Evolutionary conservation across 495 filamentous ascomycete species (phyloP).

Genomic region (Penicillium nucicola): DNA sequence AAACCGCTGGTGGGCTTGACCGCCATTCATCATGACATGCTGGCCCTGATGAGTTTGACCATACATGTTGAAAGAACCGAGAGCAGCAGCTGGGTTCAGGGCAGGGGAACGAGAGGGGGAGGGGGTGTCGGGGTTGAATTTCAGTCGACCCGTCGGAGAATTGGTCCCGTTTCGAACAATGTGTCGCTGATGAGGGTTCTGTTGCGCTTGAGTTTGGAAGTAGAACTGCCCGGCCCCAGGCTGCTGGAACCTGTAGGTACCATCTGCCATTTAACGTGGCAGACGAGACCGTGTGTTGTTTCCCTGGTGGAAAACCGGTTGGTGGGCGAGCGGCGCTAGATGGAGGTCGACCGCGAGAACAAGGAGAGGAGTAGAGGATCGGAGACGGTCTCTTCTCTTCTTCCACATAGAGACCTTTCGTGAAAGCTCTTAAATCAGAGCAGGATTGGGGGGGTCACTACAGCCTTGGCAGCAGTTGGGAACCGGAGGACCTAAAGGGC

Average conservation of each 20-base stretch:
- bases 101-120: conserved; percentile 68
- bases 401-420: conserved; percentile 47
- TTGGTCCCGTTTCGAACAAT: conserved; percentile 55
- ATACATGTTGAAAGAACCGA: conserved; percentile 75
- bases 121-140: conserved; percentile 60
- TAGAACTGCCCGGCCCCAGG: conserved; percentile 63
- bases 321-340: conserved; percentile 19
- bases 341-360: conserved; percentile 22
- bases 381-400: conserved; percentile 50
- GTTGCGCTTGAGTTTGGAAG: conserved; percentile 54
- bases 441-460: conserved; percentile 1
- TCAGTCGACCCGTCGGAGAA: conserved; percentile 42
- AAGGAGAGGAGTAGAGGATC: conserved; percentile 39
- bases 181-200: conserved; percentile 48
- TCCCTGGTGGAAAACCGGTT: conserved; percentile 24
- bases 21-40: conserved; percentile 73
- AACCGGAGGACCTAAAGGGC: conserved; percentile 29
- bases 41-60: conserved; percentile 76
- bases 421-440: conserved; percentile 29
- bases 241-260: conserved; percentile 72
- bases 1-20: conserved; percentile 58
- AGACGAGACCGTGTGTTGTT: conserved; percentile 40
- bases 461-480: conserved; percentile 3
- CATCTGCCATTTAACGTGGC: conserved; percentile 79
- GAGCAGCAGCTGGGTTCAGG: conserved; percentile 61